Percentiles rank a stretch among this genome's conserved stretches.
phyloP scores from a whole-genome alignment of 306 rosid genomes.

The Gastrolobium bilobum region DNA sequence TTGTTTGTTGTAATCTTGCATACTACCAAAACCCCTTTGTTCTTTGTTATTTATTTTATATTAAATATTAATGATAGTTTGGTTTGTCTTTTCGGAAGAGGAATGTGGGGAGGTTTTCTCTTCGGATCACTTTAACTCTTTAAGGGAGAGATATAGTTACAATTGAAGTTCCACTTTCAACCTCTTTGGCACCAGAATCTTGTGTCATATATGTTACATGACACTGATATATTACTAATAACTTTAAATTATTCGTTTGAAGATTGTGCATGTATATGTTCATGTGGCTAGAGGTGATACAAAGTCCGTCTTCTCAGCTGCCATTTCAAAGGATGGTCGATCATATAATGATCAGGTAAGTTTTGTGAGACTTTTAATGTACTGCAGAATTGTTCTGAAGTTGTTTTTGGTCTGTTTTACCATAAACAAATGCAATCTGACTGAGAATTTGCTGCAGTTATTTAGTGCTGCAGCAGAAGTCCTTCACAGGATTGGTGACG shows the following conservation, averaged over 20 bases:
- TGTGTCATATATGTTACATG: conserved; percentile 11
- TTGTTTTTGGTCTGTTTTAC: conserved; percentile 18
- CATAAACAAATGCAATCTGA: conserved; percentile 45
- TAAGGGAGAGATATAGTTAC: not conserved
- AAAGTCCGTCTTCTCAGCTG: conserved; percentile 82
- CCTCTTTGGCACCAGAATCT: conserved; percentile 9
- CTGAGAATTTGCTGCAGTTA: conserved; percentile 67
- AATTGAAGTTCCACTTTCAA: conserved; percentile 15
- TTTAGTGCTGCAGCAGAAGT: conserved; percentile 92
- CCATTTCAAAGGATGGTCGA: conserved; percentile 97
- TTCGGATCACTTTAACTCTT: not conserved
- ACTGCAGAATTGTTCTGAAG: conserved; percentile 12
- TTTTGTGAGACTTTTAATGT: conserved; percentile 30
- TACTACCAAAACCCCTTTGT: not conserved
- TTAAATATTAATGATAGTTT: conserved; percentile 10
- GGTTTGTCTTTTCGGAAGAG: conserved; percentile 9
- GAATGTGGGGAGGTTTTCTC: not conserved
- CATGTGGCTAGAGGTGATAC: conserved; percentile 91
- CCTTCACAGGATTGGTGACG: conserved; percentile 86
- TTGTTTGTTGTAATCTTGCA: conserved; percentile 12
- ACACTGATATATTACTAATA: not conserved
- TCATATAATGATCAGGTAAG: conserved; percentile 94
- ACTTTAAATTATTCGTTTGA: conserved; percentile 33
- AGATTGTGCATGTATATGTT: conserved; percentile 93
- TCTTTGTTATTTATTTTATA: not conserved